Evolutionary conservation across 1,139 yeast species (phyloP).

Genomic region (Diutina catenulata): DNA sequence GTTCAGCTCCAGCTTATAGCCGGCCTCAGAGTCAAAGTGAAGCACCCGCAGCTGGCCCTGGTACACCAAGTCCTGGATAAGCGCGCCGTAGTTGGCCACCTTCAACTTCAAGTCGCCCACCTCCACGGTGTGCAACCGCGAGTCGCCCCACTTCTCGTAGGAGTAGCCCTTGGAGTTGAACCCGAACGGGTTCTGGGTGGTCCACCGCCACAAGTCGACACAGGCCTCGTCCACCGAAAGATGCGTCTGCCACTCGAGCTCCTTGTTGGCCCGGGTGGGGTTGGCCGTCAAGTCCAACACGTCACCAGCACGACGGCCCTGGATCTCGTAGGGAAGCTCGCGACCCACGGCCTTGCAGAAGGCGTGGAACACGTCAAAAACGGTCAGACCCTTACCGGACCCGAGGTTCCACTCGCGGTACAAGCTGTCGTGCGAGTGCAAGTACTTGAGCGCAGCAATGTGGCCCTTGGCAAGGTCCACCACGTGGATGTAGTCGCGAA

Average conservation of each 20-base stretch:
- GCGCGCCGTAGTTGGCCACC: slow-evolving; percentile 42
- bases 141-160: slow-evolving; percentile 17
- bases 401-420: slow-evolving; percentile 80
- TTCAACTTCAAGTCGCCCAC: slow-evolving; percentile 28
- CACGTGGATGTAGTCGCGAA: slow-evolving; percentile 74
- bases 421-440: slow-evolving; percentile 29
- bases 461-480: slow-evolving; percentile 78
- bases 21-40: slow-evolving; percentile 23
- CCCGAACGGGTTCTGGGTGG: slow-evolving; percentile 57
- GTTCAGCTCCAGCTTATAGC: slow-evolving; percentile 25
- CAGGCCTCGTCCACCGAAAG: slow-evolving; percentile 54
- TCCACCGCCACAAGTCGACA: slow-evolving; percentile 70
- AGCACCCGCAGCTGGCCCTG: slow-evolving; percentile 20
- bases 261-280: slow-evolving; percentile 53
- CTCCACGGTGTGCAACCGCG: slow-evolving; percentile 31
- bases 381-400: slow-evolving; percentile 71
- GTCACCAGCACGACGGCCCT: slow-evolving; percentile 66
- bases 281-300: slow-evolving; percentile 67
- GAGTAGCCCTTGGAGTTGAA: slow-evolving; percentile 28
- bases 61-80: slow-evolving; percentile 26
- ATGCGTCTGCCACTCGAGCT: slow-evolving; percentile 55
- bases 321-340: slow-evolving; percentile 53
- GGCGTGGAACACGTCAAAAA: slow-evolving; percentile 57
- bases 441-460: slow-evolving; percentile 54
- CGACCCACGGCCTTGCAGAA: slow-evolving; percentile 62